phyloP scores from a whole-genome alignment of 2,329 filamentous ascomycete species.

The Pestalotiopsis sp. region DNA sequence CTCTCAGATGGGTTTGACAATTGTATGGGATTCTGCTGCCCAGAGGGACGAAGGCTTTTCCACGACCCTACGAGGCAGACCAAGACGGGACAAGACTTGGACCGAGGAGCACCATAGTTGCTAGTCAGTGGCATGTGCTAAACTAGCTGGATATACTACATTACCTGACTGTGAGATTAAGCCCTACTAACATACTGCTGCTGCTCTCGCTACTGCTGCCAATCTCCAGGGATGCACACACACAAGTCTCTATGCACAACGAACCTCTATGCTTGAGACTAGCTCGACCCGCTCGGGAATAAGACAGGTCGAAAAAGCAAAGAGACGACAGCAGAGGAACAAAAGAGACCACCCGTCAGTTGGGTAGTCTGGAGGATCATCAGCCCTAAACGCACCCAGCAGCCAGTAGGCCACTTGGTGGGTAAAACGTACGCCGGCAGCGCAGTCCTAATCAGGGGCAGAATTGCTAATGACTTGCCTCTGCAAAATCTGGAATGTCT shows the following conservation, averaged over 20 bases:
- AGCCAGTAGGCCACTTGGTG: not conserved
- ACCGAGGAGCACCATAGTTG: not conserved
- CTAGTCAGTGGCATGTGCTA: not conserved
- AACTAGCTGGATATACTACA: not conserved
- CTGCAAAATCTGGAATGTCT: not conserved
- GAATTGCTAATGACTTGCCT: not conserved
- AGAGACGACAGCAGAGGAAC: not conserved
- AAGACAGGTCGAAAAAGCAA: not conserved
- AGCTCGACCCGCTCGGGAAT: not conserved
- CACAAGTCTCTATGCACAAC: not conserved
- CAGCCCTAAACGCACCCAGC: not conserved
- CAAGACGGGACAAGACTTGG: not conserved
- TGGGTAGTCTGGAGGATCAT: not conserved
- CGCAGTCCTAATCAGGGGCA: not conserved
- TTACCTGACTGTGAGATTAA: not conserved
- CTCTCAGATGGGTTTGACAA: not conserved
- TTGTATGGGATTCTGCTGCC: not conserved
- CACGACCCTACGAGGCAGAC: not conserved
- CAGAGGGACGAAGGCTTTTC: not conserved
- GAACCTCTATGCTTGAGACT: not conserved
- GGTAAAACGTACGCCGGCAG: not conserved
- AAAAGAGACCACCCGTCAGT: not conserved
- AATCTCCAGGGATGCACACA: not conserved
- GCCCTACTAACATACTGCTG: not conserved
- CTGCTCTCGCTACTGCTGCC: not conserved